These are phyloP conservation scores for Kwoniella sp. DNA, from an alignment of 768 basidiomycete genomes.

Conservation along the genomic window DNA sequence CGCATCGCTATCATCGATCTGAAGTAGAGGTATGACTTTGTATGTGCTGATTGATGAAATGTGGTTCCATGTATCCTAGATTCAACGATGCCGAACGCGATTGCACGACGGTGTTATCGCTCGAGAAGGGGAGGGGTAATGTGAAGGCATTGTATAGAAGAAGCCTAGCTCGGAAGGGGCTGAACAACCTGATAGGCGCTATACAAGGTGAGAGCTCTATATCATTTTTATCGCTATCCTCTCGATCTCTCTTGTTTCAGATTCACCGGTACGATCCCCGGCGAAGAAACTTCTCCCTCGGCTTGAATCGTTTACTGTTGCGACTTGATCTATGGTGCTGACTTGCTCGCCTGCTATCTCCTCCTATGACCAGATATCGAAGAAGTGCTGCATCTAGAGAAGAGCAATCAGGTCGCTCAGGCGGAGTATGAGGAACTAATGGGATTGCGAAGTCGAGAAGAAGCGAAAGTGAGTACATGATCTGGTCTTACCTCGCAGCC, in stretches of 20 bases:
- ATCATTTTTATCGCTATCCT: conserved; percentile 8
- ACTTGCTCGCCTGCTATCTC: no score
- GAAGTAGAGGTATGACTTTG: no score
- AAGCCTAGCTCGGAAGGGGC: conserved; percentile 68
- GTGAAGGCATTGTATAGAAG: conserved; percentile 79
- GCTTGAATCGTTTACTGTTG: no score
- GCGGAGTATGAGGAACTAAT: conserved; percentile 65
- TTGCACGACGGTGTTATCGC: conserved; percentile 66
- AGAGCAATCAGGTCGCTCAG: conserved; percentile 66
- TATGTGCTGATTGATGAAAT: no score
- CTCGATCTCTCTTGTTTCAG: no score
- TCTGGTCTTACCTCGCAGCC: not conserved
- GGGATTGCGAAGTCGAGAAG: conserved; percentile 21
- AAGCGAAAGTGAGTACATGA: conserved; percentile 25
- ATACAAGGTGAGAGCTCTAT: conserved; percentile 65
- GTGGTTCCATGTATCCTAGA: conserved; percentile 59
- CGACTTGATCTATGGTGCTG: no score
- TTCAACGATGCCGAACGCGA: conserved; percentile 79
- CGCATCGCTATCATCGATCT: no score
- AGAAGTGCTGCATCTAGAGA: conserved; percentile 65
- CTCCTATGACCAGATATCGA: conserved; percentile 66
- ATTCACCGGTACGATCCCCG: no score
- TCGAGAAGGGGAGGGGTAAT: conserved; percentile 61
- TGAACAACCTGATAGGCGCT: conserved; percentile 65
- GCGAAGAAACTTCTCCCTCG: no score